Percentiles rank a stretch among this genome's conserved stretches.
phyloP scores from a whole-genome alignment of 2,329 filamentous ascomycete species.

The Diatrype stigma region DNA sequence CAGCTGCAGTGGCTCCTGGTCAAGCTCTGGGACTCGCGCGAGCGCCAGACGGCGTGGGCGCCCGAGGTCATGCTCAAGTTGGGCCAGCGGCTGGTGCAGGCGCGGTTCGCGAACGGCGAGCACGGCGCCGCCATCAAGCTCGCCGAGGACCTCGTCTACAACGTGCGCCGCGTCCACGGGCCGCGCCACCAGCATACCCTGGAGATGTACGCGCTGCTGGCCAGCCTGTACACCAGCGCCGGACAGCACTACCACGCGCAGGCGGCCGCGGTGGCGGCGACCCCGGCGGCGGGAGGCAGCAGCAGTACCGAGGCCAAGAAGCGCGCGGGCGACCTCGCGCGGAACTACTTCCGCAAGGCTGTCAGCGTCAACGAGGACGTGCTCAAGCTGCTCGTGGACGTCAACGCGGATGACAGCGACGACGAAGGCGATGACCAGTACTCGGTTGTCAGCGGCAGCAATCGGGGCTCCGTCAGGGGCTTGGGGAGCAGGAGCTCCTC shows the following conservation, averaged over 20 bases:
- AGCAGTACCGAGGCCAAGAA: not conserved
- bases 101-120: not conserved
- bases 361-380: not conserved
- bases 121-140: not conserved
- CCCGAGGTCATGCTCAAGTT: not conserved
- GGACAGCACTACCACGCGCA: not conserved
- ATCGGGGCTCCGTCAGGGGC: not conserved
- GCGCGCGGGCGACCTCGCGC: not conserved
- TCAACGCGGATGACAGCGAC: not conserved
- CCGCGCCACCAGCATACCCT: slow-evolving; percentile 1
- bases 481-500: not conserved
- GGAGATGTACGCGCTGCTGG: not conserved
- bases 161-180: slow-evolving; percentile 1
- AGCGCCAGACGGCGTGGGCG: not conserved
- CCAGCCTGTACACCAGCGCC: not conserved
- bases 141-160: slow-evolving; percentile 3
- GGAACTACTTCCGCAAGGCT: not conserved
- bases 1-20: not conserved
- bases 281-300: not conserved
- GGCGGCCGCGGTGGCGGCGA: not conserved
- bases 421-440: not conserved
- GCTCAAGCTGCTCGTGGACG: not conserved
- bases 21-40: not conserved
- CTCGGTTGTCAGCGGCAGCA: not conserved
- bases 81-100: not conserved